phyloP scores from a whole-genome alignment of 2,329 filamentous ascomycete species.

The Dothidotthia symphoricarpi region DNA sequence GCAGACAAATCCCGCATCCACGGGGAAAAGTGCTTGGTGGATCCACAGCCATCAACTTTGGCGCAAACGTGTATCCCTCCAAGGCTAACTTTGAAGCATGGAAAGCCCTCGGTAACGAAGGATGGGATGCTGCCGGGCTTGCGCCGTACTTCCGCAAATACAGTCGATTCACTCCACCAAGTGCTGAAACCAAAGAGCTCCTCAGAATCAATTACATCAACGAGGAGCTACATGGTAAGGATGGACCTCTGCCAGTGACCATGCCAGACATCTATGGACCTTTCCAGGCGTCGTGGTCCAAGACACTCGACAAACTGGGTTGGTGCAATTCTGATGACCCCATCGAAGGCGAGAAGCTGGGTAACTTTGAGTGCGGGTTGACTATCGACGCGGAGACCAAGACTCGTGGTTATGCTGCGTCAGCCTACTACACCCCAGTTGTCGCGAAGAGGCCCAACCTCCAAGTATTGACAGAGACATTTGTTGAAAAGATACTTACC shows the following conservation, averaged over 20 bases:
- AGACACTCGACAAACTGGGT: constrained; percentile 7
- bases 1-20: constrained; percentile 18
- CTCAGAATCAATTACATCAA: constrained; percentile 14
- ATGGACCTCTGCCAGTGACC: constrained; percentile 6
- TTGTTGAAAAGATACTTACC: constrained; percentile 48
- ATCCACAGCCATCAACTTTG: constrained; percentile 18
- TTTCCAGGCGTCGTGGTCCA: constrained; percentile 37
- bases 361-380: constrained; percentile 42
- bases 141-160: constrained; percentile 24
- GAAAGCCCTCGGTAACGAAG: constrained; percentile 53
- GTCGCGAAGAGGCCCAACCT: constrained; percentile 11
- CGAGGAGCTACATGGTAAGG: constrained; percentile 14
- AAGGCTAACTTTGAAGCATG: constrained; percentile 21
- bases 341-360: constrained; percentile 44
- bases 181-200: constrained; percentile 16
- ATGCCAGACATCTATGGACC: constrained; percentile 41
- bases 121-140: constrained; percentile 47
- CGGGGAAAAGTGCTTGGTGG: constrained; percentile 22
- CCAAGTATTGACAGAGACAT: constrained; percentile 61
- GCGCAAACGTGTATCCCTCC: constrained; percentile 14
- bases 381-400: constrained; percentile 9
- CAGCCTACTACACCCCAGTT: constrained; percentile 12
- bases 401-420: constrained; percentile 11
- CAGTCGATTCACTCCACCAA: constrained; percentile 20
- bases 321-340: constrained; percentile 22